Conservation (phyloP, 108 stramenopile species). For the Pseudonitzschia multiseries region DNA sequence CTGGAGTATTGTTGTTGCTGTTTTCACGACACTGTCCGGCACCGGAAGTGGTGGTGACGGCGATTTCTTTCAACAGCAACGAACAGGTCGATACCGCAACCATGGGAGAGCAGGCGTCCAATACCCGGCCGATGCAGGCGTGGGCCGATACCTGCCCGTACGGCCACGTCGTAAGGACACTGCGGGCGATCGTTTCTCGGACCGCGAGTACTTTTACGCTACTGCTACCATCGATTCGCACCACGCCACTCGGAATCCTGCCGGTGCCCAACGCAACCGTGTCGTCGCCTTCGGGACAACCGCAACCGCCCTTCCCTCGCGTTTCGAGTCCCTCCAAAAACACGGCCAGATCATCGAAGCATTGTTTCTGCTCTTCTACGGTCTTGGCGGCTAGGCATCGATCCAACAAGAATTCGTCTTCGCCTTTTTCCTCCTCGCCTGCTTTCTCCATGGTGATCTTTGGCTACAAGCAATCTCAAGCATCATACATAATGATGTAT, state of each 20-base stretch:
- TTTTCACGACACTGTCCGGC: background rate
- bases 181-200: slow-evolving; percentile 2
- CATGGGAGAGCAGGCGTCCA: slow-evolving; percentile 20
- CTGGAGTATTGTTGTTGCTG: background rate
- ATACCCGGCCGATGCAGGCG: slow-evolving; percentile 19
- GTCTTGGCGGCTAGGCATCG: slow-evolving; percentile 10
- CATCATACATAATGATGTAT: background rate
- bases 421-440: background rate
- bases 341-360: background rate
- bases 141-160: background rate
- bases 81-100: slow-evolving; percentile 19
- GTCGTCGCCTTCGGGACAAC: no score
- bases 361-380: slow-evolving; percentile 6
- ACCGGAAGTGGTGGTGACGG: slow-evolving; percentile 3
- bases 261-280: no score
- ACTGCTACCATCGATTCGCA: background rate
- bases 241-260: no score
- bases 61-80: slow-evolving; percentile 19
- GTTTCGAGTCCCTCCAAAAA: slow-evolving; percentile 4
- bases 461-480: background rate
- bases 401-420: slow-evolving; percentile 4
- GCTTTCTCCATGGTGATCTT: background rate
- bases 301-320: background rate
- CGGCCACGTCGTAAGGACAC: slow-evolving; percentile 12
- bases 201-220: background rate